Evolutionary conservation across 805 yeast genomes (phyloP).

Genomic region (Candida adriatica): DNA sequence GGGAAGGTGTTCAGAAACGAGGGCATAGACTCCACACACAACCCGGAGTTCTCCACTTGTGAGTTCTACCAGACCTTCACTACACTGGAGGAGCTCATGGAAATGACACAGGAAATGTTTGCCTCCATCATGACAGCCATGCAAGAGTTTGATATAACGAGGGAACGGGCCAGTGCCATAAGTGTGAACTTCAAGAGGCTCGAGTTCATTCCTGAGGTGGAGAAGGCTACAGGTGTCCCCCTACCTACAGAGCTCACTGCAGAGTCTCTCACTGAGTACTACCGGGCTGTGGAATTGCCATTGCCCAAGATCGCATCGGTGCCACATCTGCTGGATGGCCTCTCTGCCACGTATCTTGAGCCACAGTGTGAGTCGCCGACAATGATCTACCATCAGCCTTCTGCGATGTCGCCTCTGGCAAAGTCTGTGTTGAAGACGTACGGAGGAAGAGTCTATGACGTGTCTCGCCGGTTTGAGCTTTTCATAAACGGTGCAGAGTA

Average conservation of each 20-base stretch:
- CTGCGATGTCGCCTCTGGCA: slow-evolving; percentile 79
- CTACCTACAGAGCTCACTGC: slow-evolving; percentile 42
- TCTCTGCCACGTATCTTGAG: slow-evolving; percentile 60
- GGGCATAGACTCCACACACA: slow-evolving; percentile 88
- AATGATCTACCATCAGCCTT: slow-evolving; percentile 77
- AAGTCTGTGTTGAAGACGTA: slow-evolving; percentile 43
- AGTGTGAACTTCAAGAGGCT: slow-evolving; percentile 30
- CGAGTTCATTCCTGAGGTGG: slow-evolving; percentile 66
- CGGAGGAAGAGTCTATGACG: slow-evolving; percentile 27
- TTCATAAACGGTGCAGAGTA: slow-evolving; percentile 76
- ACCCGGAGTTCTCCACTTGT: slow-evolving; percentile 88
- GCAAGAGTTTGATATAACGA: slow-evolving; percentile 5
- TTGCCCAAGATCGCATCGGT: slow-evolving; percentile 40
- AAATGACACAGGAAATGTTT: slow-evolving; percentile 54
- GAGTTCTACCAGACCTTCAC: slow-evolving; percentile 81
- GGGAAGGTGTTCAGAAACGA: slow-evolving; percentile 87
- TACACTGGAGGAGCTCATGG: slow-evolving; percentile 58
- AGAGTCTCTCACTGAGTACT: slow-evolving; percentile 35
- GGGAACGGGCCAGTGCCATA: slow-evolving; percentile 3
- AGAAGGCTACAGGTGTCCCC: slow-evolving; percentile 38
- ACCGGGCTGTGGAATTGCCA: slow-evolving; percentile 17
- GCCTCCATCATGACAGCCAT: slow-evolving; percentile 31
- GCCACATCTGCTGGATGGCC: slow-evolving; percentile 55
- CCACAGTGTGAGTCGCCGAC: slow-evolving; percentile 58
- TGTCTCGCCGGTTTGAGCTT: slow-evolving; percentile 75